Evolutionary conservation across 2,329 filamentous ascomycete genomes (phyloP).

Genomic region (Exophiala spinifera): DNA sequence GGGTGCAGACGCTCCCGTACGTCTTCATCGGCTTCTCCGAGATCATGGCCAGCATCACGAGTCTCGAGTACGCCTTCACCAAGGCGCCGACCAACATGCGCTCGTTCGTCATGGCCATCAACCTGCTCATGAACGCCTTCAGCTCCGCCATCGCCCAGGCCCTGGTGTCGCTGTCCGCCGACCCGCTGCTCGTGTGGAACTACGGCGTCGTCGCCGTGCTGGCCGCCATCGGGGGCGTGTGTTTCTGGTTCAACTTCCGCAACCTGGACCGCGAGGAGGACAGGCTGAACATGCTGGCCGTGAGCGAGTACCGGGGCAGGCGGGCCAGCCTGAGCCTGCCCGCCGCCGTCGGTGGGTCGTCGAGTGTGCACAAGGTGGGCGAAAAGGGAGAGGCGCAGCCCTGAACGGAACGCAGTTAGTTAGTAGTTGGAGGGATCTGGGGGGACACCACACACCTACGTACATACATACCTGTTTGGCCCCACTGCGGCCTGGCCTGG

Average conservation of each 20-base stretch:
- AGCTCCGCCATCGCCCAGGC: slow-evolving; percentile 69
- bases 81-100: slow-evolving; percentile 79
- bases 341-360: background rate
- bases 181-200: slow-evolving; percentile 70
- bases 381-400: no score
- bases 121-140: slow-evolving; percentile 68
- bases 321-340: background rate
- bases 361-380: no score
- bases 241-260: slow-evolving; percentile 67
- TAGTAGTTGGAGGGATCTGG: no score
- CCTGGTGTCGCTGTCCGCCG: slow-evolving; percentile 58
- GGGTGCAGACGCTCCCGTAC: slow-evolving; percentile 34
- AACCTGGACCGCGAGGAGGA: slow-evolving; percentile 67
- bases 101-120: slow-evolving; percentile 63
- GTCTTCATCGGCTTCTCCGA: slow-evolving; percentile 31
- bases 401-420: no score
- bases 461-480: no score
- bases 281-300: slow-evolving; percentile 52
- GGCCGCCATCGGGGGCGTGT: slow-evolving; percentile 58
- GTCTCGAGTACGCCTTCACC: slow-evolving; percentile 72
- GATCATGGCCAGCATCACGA: slow-evolving; percentile 50
- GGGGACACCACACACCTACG: no score
- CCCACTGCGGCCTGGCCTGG: no score
- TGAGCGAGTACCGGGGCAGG: slow-evolving; percentile 21
- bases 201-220: slow-evolving; percentile 63